Base-by-base conservation (phyloP, 116 monocot genomes). In the Papilionanthe hybrid region DNA sequence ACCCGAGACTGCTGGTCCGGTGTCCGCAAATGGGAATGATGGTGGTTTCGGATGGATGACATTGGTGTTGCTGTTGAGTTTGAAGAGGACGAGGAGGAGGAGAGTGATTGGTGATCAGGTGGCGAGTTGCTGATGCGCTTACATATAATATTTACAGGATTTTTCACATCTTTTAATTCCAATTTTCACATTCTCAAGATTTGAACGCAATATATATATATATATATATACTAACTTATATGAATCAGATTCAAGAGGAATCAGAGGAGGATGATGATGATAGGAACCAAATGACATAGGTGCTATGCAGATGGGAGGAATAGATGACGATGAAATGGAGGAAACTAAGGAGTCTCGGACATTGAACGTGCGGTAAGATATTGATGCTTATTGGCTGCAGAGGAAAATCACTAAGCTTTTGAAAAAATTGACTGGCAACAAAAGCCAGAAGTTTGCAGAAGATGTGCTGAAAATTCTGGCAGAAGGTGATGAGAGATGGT, bases 371-470 rank as follows among this genome's bases (percentile, higher is more conserved):
- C 98, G n/a, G n/a, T n/a, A 98, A 78, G 98, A 98, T 82, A 98
- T 98, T 47, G 98, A 98, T 84, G 98, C 98, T 30, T 94, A 98
- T 82, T 98, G 98, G 98, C 94, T 98, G 72, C 94, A 98, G 78
- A 88, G 98, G 82, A 98, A 94, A 71, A 94, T 98, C 73, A 87
- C 98, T 56, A 98, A 81, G 91, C 98, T 23, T 98, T 84, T 81
- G 93, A 86, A 41, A 87, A 88, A 28, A 94, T 94, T 72, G 94
- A 94, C 69, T 91, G 94, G 0, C 93, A 94, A 82, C 91, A 91
- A 45, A n/a, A 98, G 86, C 80, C 94, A 93, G 81, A 88, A 87
- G 73, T 86, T 92, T 77, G 98, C 98, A 18, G 98, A 98, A 78
- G 90, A 98, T 28, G 91, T 98, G 32, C 90, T 94, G 18, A 90